Conservation (phyloP, 805 yeast species). For the Ogataea pini region DNA sequence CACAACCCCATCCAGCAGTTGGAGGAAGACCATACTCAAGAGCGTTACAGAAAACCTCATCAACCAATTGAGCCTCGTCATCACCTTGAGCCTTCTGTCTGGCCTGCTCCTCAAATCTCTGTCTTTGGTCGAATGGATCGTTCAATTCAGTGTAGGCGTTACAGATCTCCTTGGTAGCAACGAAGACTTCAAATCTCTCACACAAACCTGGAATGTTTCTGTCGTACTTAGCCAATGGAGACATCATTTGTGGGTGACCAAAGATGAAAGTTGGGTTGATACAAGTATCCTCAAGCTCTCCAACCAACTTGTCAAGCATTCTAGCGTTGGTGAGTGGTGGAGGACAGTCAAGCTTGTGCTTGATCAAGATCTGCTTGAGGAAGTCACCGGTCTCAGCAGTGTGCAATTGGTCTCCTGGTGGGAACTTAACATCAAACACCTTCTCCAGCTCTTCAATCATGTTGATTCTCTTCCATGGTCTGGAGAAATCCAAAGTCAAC, state of each 20-base stretch:
- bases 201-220: conserved; percentile 91
- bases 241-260: conserved; percentile 99
- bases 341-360: conserved; percentile 83
- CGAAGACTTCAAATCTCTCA: conserved; percentile 98
- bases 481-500: conserved; percentile 77
- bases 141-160: conserved; percentile 98
- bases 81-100: conserved; percentile 98
- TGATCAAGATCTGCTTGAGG: conserved; percentile 74
- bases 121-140: conserved; percentile 98
- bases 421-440: conserved; percentile 83
- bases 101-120: conserved; percentile 98
- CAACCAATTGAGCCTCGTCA: conserved; percentile 96
- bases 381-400: conserved; percentile 91
- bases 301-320: conserved; percentile 97
- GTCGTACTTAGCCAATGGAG: conserved; percentile 96
- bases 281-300: conserved; percentile 91
- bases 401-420: conserved; percentile 92
- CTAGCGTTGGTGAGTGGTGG: conserved; percentile 94
- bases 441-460: conserved; percentile 96
- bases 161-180: conserved; percentile 97
- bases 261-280: conserved; percentile 97
- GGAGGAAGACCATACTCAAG: conserved; percentile 98
- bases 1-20: conserved; percentile 99
- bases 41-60: conserved; percentile 96
- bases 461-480: conserved; percentile 99